Conservation (phyloP, 176 grass and related monocot genomes). For the Areca catechu region DNA sequence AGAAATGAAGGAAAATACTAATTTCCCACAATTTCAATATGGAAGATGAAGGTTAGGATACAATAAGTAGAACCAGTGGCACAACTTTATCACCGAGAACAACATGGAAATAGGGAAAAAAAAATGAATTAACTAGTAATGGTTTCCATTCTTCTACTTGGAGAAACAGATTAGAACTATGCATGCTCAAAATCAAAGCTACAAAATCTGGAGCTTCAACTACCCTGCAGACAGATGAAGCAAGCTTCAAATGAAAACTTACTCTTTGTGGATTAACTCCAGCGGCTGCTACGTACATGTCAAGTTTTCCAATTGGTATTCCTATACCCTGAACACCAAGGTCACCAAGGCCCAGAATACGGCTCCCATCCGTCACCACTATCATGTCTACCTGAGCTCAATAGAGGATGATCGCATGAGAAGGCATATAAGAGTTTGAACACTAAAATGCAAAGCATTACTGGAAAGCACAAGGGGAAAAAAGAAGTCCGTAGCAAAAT, state of each 20-base stretch:
- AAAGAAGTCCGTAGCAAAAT: too few species aligned
- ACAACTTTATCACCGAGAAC: too few species aligned
- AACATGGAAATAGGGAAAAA: too few species aligned
- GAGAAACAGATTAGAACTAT: too few species aligned
- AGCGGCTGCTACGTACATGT: slow-evolving; percentile 94
- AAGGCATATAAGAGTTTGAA: not conserved
- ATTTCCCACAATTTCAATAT: not conserved
- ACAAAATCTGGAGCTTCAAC: too few species aligned
- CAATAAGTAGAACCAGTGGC: not conserved
- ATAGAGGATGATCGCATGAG: slow-evolving; percentile 4
- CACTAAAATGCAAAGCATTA: too few species aligned
- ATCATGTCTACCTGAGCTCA: slow-evolving; percentile 79
- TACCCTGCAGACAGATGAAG: too few species aligned
- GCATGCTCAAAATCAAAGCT: too few species aligned
- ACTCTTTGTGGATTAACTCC: slow-evolving; percentile 97
- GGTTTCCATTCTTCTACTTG: too few species aligned
- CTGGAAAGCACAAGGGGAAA: too few species aligned
- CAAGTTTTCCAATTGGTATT: slow-evolving; percentile 98
- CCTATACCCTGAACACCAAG: slow-evolving; percentile 99
- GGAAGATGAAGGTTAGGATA: not conserved
- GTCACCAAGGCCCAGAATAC: slow-evolving; percentile 92
- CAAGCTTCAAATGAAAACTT: not conserved
- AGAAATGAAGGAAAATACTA: not conserved
- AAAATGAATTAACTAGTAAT: too few species aligned
- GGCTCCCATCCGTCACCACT: slow-evolving; percentile 90